Evolutionary conservation across 805 yeast genomes (phyloP), one percentile per base, ranked within the genome.

Genomic region (Wickerhamiella sergipiensis): DNA sequence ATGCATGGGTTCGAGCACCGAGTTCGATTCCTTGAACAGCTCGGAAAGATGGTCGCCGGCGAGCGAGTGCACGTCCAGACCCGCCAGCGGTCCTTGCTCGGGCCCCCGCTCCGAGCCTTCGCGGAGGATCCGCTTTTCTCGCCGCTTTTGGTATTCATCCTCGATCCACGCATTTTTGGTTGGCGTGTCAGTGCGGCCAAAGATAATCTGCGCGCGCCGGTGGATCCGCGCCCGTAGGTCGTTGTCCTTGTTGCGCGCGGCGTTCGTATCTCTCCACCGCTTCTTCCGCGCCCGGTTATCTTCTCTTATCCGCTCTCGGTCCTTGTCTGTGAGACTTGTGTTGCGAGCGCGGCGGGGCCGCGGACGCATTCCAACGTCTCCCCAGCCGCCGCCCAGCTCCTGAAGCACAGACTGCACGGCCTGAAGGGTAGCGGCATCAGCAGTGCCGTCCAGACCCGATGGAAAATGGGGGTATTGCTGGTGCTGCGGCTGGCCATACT

Each of bases 211-310:
- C 0, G 97, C 96, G 42, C 92, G 71, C 56, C 81, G 82, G 55
- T 77, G 74, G 19, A 90, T 81, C 50, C 97, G 71, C 0, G 85
- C 78, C 49, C 95, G 73, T 50, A 90, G 70, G 62, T 90, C 97
- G 59, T 86, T 83, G 64, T 88, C 95, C 68, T 85, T 82, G 65
- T 89, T 89, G 56, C 92, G 73, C 53, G 82, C 82, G 8, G 77
- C 75, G 61, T 90, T 87, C 24, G 78, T 80, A 56, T 80, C 89
- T 60, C 95, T 73, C 95, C 95, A 86, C 57, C 77, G 76, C 67
- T 83, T 81, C 68, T 86, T 86, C 19, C 95, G 70, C 50, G 80
- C 85, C 46, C 95, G 70, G 60, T 86, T 86, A 46, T 80, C 89
- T 23, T 74, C 58, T 47, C 88, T 68, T 10, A 80, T 70, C 54